Conservation (phyloP, 805 yeast genomes). For the Pichia pseudocactophila region DNA sequence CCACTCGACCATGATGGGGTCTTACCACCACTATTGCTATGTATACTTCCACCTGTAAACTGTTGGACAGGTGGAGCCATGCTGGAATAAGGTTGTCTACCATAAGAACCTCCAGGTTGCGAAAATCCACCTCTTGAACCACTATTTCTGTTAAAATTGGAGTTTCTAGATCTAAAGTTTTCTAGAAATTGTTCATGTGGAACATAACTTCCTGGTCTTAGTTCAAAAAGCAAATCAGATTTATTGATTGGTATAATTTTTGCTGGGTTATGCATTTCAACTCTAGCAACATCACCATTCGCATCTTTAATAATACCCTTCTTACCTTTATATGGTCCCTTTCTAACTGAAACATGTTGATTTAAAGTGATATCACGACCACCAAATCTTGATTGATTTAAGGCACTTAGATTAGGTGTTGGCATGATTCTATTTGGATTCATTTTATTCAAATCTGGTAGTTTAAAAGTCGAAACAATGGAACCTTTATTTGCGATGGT, state of each 20-base stretch:
- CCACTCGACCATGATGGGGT: conserved; percentile 34
- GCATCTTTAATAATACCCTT: conserved; percentile 91
- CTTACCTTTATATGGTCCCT: conserved; percentile 92
- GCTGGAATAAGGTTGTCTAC: conserved; percentile 1
- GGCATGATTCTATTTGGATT: conserved; percentile 67
- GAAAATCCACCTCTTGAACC: neutral
- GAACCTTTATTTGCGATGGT: conserved; percentile 80
- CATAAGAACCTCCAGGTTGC: neutral
- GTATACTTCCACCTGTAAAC: conserved; percentile 1
- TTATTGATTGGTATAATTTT: conserved; percentile 82
- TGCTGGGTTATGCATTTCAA: conserved; percentile 87
- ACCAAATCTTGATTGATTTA: conserved; percentile 44
- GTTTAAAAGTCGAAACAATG: conserved; percentile 42
- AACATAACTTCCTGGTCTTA: conserved; percentile 57
- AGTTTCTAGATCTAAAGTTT: conserved; percentile 28
- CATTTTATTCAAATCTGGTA: conserved; percentile 72
- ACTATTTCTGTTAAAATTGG: neutral
- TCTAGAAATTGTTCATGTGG: conserved; percentile 74
- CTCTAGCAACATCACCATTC: conserved; percentile 83
- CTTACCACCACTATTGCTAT: conserved; percentile 26
- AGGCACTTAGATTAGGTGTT: conserved; percentile 56
- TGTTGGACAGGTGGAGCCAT: neutral
- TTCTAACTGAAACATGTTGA: conserved; percentile 75
- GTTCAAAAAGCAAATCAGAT: conserved; percentile 61
- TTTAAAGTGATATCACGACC: conserved; percentile 80